Conservation (phyloP, 345 rosid genomes). For the Fremontodendron californicum region DNA sequence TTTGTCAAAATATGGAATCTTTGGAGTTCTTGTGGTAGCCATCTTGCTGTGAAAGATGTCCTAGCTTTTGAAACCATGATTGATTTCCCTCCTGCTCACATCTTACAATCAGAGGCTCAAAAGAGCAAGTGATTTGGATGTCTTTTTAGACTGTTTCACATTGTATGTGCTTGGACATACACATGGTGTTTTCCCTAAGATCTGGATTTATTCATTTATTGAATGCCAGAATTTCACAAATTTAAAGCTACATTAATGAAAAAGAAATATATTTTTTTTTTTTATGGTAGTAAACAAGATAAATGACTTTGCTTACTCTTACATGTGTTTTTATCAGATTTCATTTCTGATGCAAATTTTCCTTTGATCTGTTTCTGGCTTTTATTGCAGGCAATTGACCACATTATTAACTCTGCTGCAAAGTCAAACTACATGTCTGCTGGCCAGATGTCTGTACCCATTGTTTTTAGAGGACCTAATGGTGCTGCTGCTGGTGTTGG, state of each 20-base stretch:
- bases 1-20: not conserved
- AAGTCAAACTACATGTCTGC: constrained; percentile 64
- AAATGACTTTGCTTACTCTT: not conserved
- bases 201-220: not conserved
- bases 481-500: constrained; percentile 87
- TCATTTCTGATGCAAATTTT: not conserved
- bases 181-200: not conserved
- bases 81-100: not conserved
- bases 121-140: not conserved
- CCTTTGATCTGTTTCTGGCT: not conserved
- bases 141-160: not conserved
- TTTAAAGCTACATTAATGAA: not conserved
- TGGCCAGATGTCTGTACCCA: constrained; percentile 55
- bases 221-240: not conserved
- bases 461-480: constrained; percentile 71
- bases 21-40: not conserved
- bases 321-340: not conserved
- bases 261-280: not conserved
- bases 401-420: constrained; percentile 67
- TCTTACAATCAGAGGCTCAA: not conserved
- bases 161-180: not conserved
- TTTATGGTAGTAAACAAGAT: not conserved
- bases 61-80: not conserved
- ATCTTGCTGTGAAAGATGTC: not conserved
- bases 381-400: constrained; percentile 49